phyloP scores from a whole-genome alignment of 148 eudicot genomes.

The Amaranthus hypochondriacus region DNA sequence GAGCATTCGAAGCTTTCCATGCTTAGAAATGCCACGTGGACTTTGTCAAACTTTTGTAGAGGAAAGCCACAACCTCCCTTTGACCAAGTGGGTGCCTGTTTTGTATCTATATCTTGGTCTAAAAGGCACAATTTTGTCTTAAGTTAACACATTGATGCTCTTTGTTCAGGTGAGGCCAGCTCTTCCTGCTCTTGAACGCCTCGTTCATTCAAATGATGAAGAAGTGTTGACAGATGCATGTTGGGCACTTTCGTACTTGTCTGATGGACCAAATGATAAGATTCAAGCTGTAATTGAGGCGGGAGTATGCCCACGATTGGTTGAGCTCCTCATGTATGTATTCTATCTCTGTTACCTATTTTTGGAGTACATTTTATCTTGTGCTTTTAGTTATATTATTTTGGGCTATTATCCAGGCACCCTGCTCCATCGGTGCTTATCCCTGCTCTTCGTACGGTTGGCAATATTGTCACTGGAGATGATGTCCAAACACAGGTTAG shows the following conservation, averaged over 20 bases:
- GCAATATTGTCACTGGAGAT: slow-evolving; percentile 84
- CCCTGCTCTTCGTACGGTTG: slow-evolving; percentile 80
- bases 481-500: slow-evolving; percentile 78
- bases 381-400: background rate
- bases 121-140: background rate
- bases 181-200: slow-evolving; percentile 73
- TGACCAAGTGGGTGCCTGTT: slow-evolving; percentile 50
- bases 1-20: slow-evolving; percentile 78
- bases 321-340: slow-evolving; percentile 72
- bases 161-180: slow-evolving; percentile 56
- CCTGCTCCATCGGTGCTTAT: slow-evolving; percentile 63
- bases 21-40: slow-evolving; percentile 90
- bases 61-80: slow-evolving; percentile 83
- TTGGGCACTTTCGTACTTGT: slow-evolving; percentile 83
- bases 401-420: slow-evolving; percentile 21
- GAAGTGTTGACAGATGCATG: slow-evolving; percentile 88
- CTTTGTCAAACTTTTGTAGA: slow-evolving; percentile 72
- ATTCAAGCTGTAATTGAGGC: slow-evolving; percentile 89
- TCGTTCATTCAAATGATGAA: slow-evolving; percentile 74
- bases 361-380: slow-evolving; percentile 5
- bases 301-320: slow-evolving; percentile 66
- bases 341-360: background rate
- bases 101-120: background rate
- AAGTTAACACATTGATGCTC: slow-evolving; percentile 1
- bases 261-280: slow-evolving; percentile 86